phyloP scores from a whole-genome alignment of 805 yeast genomes.

The Blastobotrys attinorum region DNA sequence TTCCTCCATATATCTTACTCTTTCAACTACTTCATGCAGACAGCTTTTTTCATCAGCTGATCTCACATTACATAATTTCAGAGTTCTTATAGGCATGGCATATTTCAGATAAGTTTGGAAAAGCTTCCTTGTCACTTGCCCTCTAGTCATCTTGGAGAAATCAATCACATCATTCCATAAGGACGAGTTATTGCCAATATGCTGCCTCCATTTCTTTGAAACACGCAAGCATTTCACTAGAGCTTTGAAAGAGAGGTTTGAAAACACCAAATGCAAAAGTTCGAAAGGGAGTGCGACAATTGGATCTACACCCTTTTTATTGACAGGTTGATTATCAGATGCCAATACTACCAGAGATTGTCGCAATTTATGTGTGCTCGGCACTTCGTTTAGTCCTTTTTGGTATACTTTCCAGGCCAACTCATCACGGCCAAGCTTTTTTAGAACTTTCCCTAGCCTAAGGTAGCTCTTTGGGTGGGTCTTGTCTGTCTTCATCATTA shows the following conservation, averaged over 20 bases:
- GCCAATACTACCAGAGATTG: neutral
- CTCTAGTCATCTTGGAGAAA: neutral
- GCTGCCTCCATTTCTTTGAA: constrained; percentile 7
- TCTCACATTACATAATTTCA: neutral
- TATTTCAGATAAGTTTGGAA: neutral
- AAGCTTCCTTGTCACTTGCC: neutral
- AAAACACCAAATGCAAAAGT: neutral
- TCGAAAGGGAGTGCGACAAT: constrained; percentile 3
- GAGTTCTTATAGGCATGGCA: neutral
- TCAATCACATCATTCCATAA: constrained; percentile 4
- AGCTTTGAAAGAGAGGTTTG: neutral
- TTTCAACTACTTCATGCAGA: neutral
- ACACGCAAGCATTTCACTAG: constrained; percentile 3
- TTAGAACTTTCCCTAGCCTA: constrained; percentile 4
- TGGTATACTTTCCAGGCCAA: neutral
- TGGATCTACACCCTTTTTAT: neutral
- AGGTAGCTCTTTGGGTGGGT: constrained; percentile 7
- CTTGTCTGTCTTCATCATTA: constrained; percentile 6
- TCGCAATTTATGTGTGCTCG: neutral
- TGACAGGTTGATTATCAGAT: neutral
- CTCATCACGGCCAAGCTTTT: constrained; percentile 1
- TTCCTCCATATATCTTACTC: neutral
- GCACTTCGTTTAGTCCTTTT: neutral
- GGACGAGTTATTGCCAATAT: neutral
- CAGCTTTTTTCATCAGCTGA: neutral